Conservation (phyloP, 2,329 filamentous ascomycete species). For the Phialophora macrospora region DNA sequence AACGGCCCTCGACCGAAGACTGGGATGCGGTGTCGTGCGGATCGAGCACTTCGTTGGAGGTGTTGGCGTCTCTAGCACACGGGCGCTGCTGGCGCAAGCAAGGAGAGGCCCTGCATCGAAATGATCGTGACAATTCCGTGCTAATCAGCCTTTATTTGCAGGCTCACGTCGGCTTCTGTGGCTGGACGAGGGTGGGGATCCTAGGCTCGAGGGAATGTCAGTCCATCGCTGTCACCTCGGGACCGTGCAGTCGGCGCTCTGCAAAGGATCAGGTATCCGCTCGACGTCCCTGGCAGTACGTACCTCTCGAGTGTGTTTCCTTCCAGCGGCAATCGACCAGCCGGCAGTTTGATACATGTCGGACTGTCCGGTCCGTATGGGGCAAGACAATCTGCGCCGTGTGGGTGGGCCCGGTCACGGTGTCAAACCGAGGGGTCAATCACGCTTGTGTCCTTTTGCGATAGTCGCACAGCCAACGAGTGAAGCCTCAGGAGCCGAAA, state of each 20-base stretch:
- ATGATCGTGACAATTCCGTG: background rate
- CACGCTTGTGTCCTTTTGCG: constrained; percentile 7
- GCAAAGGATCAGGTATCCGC: constrained; percentile 3
- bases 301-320: background rate
- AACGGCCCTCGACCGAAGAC: background rate
- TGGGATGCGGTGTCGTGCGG: background rate
- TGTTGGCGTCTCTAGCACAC: background rate
- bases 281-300: background rate
- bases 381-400: background rate
- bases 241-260: constrained; percentile 14
- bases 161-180: background rate
- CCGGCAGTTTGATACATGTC: background rate
- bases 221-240: constrained; percentile 8
- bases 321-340: background rate
- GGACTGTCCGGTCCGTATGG: background rate
- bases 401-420: background rate
- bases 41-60: background rate
- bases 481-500: background rate
- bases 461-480: background rate
- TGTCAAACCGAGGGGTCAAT: background rate
- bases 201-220: background rate
- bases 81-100: too few relatives aligned
- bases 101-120: constrained; percentile 1
- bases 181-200: constrained; percentile 3
- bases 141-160: constrained; percentile 1